Evolutionary conservation across 1,284 basidiomycete species (phyloP), one percentile per base, ranked within the genome.

Genomic region (Kwoniella shivajii): DNA sequence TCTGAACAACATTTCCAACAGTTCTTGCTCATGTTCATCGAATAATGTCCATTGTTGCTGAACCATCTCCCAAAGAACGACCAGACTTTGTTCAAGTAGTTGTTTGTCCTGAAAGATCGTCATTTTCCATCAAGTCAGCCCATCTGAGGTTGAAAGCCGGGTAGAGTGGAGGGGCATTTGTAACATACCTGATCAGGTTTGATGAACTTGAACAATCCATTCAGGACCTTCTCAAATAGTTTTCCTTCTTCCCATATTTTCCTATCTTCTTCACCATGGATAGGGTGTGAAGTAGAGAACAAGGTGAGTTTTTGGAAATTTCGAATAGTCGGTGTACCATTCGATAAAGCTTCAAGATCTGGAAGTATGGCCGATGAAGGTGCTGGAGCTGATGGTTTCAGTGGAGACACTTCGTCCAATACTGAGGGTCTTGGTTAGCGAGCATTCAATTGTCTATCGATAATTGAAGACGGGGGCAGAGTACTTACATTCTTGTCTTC

Each of bases 11-110:
- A 64, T 55, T 38, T 75, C 70, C 20, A 69, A 51, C 24, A 76
- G 51, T 4, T 56, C 50, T 22, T 65, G 62, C 47, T 73, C 71
- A 14, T 65, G 58, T n/a, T 60, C 63, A 46, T 75, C 73, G 27
- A 73, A 67, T 31, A 76, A 39, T 1, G 52, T 26, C 72, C 72
- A 76, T 49, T 76, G 74, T 47, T 76, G 63, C 41, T 74, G 70
- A 0, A 73, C 67, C 54, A 76, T 46, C 49, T 76, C 73, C 72
- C 73, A 76, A 0, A 76, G 63, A 1, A 71, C 44, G 0, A 74
- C 69, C 31, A 74, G 42, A 11, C 16, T 68, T 57, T 72, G 70
- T 45, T 74, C 73, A 3, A 73, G 57, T 20, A 72, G 24, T 10
- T 58, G 60, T 7, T 59, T 34, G 1, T 66, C 36, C 67, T 71